Percentiles rank a stretch among this genome's conserved stretches.
phyloP scores from a whole-genome alignment of 2,329 filamentous ascomycete genomes.

The Hansfordia pulvinata region DNA sequence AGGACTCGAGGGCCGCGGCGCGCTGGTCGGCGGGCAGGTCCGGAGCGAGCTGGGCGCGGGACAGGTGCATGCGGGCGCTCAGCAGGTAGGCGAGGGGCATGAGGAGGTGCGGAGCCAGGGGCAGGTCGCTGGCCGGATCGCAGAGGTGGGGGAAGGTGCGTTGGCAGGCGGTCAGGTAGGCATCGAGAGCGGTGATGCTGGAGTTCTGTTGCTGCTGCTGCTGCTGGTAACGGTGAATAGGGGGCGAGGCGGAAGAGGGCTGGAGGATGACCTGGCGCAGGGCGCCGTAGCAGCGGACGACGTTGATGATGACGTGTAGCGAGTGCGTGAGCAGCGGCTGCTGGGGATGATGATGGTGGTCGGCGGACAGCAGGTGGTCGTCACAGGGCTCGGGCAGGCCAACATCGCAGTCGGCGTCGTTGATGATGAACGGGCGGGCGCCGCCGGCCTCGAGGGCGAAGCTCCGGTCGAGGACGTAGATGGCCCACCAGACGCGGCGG shows the following conservation, averaged over 20 bases:
- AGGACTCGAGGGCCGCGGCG: slow-evolving; percentile 61
- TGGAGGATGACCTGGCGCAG: slow-evolving; percentile 59
- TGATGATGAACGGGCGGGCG: slow-evolving; percentile 70
- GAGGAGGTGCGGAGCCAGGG: slow-evolving; percentile 61
- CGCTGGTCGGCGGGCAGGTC: slow-evolving; percentile 53
- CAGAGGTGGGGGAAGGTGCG: slow-evolving; percentile 63
- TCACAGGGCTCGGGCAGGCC: slow-evolving; percentile 67
- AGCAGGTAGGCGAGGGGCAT: slow-evolving; percentile 68
- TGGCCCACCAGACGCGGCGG: slow-evolving; percentile 81
- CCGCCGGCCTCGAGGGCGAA: slow-evolving; percentile 68
- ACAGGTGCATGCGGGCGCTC: slow-evolving; percentile 70
- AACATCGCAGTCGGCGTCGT: slow-evolving; percentile 81
- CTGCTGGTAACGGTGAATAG: too few relatives aligned
- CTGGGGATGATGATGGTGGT: slow-evolving; percentile 37
- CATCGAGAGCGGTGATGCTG: slow-evolving; percentile 66
- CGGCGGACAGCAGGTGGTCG: slow-evolving; percentile 59
- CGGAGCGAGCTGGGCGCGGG: slow-evolving; percentile 77
- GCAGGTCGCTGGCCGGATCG: slow-evolving; percentile 49
- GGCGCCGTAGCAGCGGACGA: slow-evolving; percentile 64
- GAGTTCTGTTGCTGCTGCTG: too few relatives aligned
- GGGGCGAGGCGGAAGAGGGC: slow-evolving; percentile 49
- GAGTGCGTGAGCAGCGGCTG: slow-evolving; percentile 50
- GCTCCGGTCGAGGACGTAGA: slow-evolving; percentile 79
- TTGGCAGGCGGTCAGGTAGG: slow-evolving; percentile 64
- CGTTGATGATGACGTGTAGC: slow-evolving; percentile 66